Evolutionary conservation across 1,284 basidiomycete species (phyloP), one percentile per base, ranked within the genome.

Genomic region (Fomitopsis betulina): DNA sequence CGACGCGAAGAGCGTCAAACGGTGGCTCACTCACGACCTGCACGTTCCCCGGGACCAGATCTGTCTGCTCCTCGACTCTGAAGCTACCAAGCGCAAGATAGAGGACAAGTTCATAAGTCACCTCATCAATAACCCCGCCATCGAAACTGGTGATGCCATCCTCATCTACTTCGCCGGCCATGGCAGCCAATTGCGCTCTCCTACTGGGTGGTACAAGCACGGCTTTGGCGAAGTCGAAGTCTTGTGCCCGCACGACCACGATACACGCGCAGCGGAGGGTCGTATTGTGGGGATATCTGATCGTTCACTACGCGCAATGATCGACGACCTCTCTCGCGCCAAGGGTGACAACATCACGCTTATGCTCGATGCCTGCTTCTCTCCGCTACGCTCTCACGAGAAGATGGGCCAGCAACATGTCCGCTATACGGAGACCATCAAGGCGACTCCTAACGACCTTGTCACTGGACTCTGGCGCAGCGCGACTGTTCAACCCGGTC

Each of bases 291-390:
- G 86, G 13, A 84, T 88, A 59, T 85, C 84, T 49, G 85, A 87
- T 69, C 79, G 82, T 53, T 85, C 85, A 21, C 72, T 88, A 57
- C 75, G 77, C 47, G 79, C 83, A 27, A 80, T 88, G 75, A 70
- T 88, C 19, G 64, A 66, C 52, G 81, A 85, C 56, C 76, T 88
- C 45, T 73, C 76, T 19, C 69, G 70, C 23, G 72, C 70, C 39
- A 89, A 89, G 64, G 86, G 86, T 30, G 74, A 87, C 66, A 88
- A 88, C 60, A 82, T 88, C 67, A 84, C 85, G 3, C 69, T 88
- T 54, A 77, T 87, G 54, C 73, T 87, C 38, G 86, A 88, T 67
- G 79, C 82, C 62, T 87, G 83, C 64, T 87, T 87, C 70, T 76
- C 79, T 17, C 76, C 80, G 6, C 61, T 71, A 15, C 72, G 74